Conservation (phyloP, 495 filamentous ascomycete species). For the Tuber aestivum region DNA sequence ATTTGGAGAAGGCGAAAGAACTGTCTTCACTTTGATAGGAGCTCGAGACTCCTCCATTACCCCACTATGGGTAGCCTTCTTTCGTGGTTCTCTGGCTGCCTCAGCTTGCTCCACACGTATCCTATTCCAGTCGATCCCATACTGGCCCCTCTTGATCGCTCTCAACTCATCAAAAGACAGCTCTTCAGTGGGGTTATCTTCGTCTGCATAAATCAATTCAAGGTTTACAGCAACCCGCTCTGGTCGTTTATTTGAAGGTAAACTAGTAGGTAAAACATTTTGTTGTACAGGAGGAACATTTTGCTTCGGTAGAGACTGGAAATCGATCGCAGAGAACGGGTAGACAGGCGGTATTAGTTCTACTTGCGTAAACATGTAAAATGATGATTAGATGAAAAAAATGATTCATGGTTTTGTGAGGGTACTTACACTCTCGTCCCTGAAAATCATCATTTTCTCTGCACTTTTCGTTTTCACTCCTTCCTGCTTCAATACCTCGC, state of each 20-base stretch:
- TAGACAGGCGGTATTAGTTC: conserved; percentile 40
- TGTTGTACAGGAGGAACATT: background rate
- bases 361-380: conserved; percentile 41
- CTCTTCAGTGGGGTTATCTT: conserved; percentile 32
- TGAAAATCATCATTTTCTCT: conserved; percentile 81
- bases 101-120: conserved; percentile 44
- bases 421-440: conserved; percentile 76
- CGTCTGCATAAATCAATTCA: conserved; percentile 66
- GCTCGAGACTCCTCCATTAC: conserved; percentile 32
- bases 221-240: conserved; percentile 85
- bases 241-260: conserved; percentile 31
- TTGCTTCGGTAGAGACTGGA: conserved; percentile 33
- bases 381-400: conserved; percentile 24
- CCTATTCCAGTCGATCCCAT: conserved; percentile 62
- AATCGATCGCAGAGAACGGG: conserved; percentile 23
- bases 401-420: conserved; percentile 7
- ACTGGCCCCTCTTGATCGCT: conserved; percentile 72
- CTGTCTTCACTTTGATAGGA: conserved; percentile 40
- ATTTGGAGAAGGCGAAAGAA: conserved; percentile 40
- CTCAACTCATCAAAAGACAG: conserved; percentile 75
- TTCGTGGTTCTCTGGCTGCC: conserved; percentile 67
- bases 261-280: conserved; percentile 12
- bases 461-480: conserved; percentile 66
- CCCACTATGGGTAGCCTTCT: conserved; percentile 46
- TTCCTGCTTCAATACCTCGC: conserved; percentile 80